A percentile compares a stretch with the other conserved stretches of the same genome.
Conservation (phyloP, 2,329 filamentous ascomycete genomes). For the Aaosphaeria arxii region DNA sequence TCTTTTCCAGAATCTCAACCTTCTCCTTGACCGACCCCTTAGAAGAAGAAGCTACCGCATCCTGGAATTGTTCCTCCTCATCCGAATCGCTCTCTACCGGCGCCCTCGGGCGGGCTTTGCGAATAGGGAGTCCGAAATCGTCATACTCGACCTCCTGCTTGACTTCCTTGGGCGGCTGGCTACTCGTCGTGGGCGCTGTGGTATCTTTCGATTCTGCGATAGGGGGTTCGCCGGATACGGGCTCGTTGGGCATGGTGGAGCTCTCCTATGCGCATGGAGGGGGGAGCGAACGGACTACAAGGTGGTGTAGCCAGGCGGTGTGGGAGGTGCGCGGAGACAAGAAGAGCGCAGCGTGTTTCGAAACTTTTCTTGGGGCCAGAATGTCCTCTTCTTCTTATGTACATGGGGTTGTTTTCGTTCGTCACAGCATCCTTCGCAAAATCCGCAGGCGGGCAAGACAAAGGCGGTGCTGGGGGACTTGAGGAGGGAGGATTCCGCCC, state of each 20-base stretch:
- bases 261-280: constrained; percentile 10
- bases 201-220: constrained; percentile 17
- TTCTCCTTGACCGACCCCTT: constrained; percentile 22
- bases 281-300: neutral
- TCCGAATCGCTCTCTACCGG: constrained; percentile 23
- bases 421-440: no score
- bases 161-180: constrained; percentile 7
- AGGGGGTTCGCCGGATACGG: constrained; percentile 19
- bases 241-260: constrained; percentile 14
- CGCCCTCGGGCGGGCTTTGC: constrained; percentile 40
- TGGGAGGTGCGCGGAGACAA: no score
- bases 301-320: neutral
- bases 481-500: no score
- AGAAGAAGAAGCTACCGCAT: constrained; percentile 17
- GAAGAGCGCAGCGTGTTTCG: no score
- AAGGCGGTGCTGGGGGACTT: no score
- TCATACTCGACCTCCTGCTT: constrained; percentile 52
- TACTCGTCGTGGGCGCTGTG: constrained; percentile 2
- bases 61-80: constrained; percentile 21
- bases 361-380: no score
- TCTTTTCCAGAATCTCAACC: constrained; percentile 19
- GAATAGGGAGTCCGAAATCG: constrained; percentile 69
- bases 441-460: no score
- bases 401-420: no score
- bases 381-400: no score